phyloP scores from a whole-genome alignment of 148 eudicot genomes.

The Rhododendron williamsianum region DNA sequence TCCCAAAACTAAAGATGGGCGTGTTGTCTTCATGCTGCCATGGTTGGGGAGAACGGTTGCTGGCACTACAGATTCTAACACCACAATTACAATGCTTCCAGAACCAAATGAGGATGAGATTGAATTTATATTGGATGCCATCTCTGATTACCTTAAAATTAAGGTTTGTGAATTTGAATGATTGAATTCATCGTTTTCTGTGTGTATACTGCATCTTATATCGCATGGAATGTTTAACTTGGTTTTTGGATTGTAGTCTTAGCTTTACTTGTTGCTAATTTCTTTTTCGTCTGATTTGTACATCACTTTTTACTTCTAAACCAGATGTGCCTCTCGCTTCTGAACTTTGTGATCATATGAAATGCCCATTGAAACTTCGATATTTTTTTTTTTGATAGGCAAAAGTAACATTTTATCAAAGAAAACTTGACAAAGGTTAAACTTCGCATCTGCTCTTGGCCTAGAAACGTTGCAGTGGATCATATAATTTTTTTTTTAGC shows the following conservation, averaged over 20 bases:
- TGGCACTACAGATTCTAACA: constrained; percentile 91
- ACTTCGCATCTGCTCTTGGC: neutral
- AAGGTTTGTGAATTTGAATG: neutral
- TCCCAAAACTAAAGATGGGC: constrained; percentile 98
- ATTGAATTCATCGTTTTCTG: neutral
- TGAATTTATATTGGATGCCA: constrained; percentile 80
- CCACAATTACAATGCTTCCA: constrained; percentile 82
- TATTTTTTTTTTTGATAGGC: no score
- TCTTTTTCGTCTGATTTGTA: neutral
- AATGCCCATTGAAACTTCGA: neutral
- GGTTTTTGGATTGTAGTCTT: neutral
- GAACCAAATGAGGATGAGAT: constrained; percentile 99
- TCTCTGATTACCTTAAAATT: constrained; percentile 76
- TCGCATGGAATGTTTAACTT: neutral
- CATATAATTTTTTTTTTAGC: neutral
- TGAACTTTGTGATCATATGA: neutral
- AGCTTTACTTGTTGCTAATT: neutral
- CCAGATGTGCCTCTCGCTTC: neutral
- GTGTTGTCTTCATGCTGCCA: constrained; percentile 96
- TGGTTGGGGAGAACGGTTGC: constrained; percentile 98
- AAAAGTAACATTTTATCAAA: no score
- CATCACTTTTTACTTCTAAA: neutral
- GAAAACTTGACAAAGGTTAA: neutral
- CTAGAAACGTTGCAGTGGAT: neutral
- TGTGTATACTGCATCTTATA: neutral